A percentile compares a stretch with the other conserved stretches of the same genome.
Evolutionary conservation across 768 basidiomycete genomes (phyloP).

Genomic region (Crassisporium funariophilum): DNA sequence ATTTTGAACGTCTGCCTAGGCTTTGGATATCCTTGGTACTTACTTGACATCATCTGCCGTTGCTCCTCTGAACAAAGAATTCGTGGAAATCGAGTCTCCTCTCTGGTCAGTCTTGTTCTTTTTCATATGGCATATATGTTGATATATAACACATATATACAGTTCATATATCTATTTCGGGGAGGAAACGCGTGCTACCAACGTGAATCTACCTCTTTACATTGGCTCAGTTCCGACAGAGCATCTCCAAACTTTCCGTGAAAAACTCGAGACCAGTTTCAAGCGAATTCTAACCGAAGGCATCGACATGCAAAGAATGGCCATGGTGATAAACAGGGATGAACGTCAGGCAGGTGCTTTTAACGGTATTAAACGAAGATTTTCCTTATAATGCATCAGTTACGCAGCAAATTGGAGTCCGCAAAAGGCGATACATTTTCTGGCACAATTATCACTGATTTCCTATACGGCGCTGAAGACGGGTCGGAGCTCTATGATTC

Average conservation of each 20-base stretch:
- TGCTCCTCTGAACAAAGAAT: constrained; percentile 87
- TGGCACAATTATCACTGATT: constrained; percentile 74
- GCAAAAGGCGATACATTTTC: constrained; percentile 82
- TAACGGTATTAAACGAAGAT: not conserved
- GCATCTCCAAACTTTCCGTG: constrained; percentile 71
- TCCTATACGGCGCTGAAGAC: constrained; percentile 82
- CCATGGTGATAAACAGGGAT: constrained; percentile 82
- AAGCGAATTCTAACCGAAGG: constrained; percentile 69
- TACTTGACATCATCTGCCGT: constrained; percentile 88
- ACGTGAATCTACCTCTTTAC: constrained; percentile 74
- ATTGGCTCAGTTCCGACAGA: constrained; percentile 84
- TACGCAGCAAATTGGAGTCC: constrained; percentile 83
- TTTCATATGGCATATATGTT: not conserved
- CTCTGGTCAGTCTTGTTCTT: constrained; percentile 61
- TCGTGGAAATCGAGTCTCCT: constrained; percentile 88
- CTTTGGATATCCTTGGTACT: constrained; percentile 80
- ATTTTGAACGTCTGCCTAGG: constrained; percentile 46
- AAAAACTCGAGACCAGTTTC: constrained; percentile 68
- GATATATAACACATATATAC: constrained; percentile 2
- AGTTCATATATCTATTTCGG: constrained; percentile 88
- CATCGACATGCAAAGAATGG: constrained; percentile 90
- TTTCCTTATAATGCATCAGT: constrained; percentile 38
- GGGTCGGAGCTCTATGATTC: constrained; percentile 75
- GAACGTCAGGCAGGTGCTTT: constrained; percentile 71
- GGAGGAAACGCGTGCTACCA: constrained; percentile 73